Base-by-base conservation (phyloP, 352 stramenopile species). In the Phytophthora hibernalis region DNA sequence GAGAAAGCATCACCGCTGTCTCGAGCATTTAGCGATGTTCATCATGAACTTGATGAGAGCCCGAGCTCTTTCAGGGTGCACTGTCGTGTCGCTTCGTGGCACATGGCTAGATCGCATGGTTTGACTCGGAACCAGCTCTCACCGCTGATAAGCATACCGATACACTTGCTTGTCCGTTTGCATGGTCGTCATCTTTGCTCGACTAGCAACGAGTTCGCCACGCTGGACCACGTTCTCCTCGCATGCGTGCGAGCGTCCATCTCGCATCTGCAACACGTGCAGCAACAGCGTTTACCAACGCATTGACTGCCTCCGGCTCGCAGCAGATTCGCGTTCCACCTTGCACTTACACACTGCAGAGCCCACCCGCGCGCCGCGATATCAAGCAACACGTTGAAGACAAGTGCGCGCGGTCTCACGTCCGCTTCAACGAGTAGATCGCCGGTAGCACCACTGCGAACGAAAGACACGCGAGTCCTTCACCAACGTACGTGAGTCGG, bases 331-430 rank as follows among this genome's bases (percentile, higher is more conserved):
- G 30, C 15, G 43, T 18, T 43, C 21, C 26, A 53, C 44, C n/a
- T 31, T 48, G 44, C 30, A 54, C 54, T 62, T 61, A 45, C 42
- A 54, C 42, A 48, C 42, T 28, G 24, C 24, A 28, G 24, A 2
- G 24, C 24, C 24, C 24, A 28, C 2, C 24, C 24, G 5, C 24
- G 24, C 24, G 24, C 24, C 21, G 12, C 22, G 6, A 51, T 18
- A 26, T 9, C 44, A 9, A 33, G 21, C 8, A 51, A 35, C 22
- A 11, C 20, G 43, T 50, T 50, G 43, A 50, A 33, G 10, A 5
- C 43, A 50, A 50, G 43, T 10, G 10, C n/a, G 16, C 8, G 40
- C 40, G 40, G n/a, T 20, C 20, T 47, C 40, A 22, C 40, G 40
- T 30, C 43, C 22, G 43, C 44, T 51, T 51, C 44, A 51, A 35